phyloP scores from a whole-genome alignment of 208 protist genomes.

The Angomonas ambiguus region DNA sequence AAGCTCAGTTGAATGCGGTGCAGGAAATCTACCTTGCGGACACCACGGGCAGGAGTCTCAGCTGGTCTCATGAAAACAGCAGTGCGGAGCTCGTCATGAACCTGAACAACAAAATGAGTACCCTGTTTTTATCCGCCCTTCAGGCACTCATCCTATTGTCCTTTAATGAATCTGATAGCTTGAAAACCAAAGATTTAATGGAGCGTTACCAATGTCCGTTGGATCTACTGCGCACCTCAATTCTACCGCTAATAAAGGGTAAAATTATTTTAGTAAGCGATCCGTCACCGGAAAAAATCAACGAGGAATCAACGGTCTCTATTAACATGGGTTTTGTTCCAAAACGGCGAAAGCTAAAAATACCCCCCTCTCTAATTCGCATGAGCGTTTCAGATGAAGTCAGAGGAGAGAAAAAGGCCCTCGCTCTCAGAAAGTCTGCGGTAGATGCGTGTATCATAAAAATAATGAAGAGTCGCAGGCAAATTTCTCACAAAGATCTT shows the following conservation, averaged over 20 bases:
- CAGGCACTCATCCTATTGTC: constrained; percentile 73
- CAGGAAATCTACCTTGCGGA: constrained; percentile 54
- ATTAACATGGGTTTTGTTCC: constrained; percentile 69
- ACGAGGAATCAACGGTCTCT: constrained; percentile 11
- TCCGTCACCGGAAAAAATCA: neutral
- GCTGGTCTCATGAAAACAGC: constrained; percentile 79
- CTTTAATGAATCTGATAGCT: constrained; percentile 46
- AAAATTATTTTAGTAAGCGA: constrained; percentile 25
- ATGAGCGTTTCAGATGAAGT: constrained; percentile 1
- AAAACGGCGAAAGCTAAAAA: constrained; percentile 40
- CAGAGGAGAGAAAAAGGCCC: neutral
- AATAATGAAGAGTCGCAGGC: constrained; percentile 81
- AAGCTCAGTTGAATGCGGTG: constrained; percentile 43
- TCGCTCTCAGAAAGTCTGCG: constrained; percentile 36
- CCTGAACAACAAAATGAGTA: constrained; percentile 38
- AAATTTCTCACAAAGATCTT: constrained; percentile 62
- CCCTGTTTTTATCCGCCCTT: constrained; percentile 49
- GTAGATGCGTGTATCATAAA: constrained; percentile 79
- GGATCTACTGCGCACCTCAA: constrained; percentile 31
- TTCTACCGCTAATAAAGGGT: constrained; percentile 44
- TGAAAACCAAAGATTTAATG: neutral
- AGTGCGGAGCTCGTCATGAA: constrained; percentile 50
- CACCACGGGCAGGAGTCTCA: constrained; percentile 53
- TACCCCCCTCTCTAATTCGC: constrained; percentile 40
- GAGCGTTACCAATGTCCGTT: constrained; percentile 18